phyloP scores from a whole-genome alignment of 805 yeast species.

The Aciculoconidium aculeatum region DNA sequence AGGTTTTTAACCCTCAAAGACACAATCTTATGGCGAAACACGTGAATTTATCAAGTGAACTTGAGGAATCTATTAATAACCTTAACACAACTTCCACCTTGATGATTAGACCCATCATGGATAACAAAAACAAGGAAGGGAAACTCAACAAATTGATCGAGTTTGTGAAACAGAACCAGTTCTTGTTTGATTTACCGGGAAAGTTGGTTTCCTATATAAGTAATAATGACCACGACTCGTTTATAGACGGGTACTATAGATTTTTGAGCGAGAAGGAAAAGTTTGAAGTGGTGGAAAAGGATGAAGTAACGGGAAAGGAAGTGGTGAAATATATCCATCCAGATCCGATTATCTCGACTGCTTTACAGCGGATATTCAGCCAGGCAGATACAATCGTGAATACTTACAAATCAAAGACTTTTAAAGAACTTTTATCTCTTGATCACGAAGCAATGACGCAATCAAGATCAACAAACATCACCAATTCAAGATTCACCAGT shows the following conservation, averaged over 20 bases:
- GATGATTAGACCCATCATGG: conserved; percentile 37
- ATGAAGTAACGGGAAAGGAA: no score
- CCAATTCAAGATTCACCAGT: conserved; percentile 28
- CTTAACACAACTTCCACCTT: conserved; percentile 31
- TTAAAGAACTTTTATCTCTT: conserved; percentile 31
- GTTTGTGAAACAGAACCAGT: conserved; percentile 24
- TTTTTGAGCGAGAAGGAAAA: conserved; percentile 22
- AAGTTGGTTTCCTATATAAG: conserved; percentile 22
- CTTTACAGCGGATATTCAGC: conserved; percentile 22
- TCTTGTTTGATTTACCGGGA: conserved; percentile 33
- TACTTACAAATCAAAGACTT: conserved; percentile 29
- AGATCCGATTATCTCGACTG: no score
- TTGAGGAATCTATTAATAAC: conserved; percentile 35
- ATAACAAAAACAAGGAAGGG: conserved; percentile 29
- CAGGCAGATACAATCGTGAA: conserved; percentile 30
- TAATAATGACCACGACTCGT: conserved; percentile 27
- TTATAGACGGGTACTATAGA: conserved; percentile 29
- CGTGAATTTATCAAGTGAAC: conserved; percentile 25
- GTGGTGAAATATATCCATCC: no score
- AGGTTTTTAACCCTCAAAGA: conserved; percentile 32
- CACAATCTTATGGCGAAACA: conserved; percentile 13
- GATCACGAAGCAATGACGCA: conserved; percentile 26
- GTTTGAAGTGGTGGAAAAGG: no score
- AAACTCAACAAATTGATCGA: conserved; percentile 31
- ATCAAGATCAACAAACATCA: conserved; percentile 6